Evolutionary conservation across 352 stramenopile genomes (phyloP).

Genomic region (Globisporangium acanthophoron): DNA sequence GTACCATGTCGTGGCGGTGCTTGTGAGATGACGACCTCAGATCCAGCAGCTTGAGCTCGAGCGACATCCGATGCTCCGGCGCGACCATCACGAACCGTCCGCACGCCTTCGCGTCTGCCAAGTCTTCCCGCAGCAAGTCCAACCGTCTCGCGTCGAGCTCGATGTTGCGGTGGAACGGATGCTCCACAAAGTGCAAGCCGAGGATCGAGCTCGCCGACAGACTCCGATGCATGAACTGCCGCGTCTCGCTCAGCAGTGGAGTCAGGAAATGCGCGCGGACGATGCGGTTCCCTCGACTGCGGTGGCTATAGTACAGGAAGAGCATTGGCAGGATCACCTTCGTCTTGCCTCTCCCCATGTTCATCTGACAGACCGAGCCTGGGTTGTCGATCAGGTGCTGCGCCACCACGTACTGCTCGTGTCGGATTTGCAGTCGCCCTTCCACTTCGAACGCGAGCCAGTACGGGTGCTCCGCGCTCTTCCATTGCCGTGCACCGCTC

Average conservation of each 20-base stretch:
- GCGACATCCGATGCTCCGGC: constrained; percentile 83
- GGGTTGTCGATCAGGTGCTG: constrained; percentile 65
- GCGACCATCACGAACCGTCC: constrained; percentile 67
- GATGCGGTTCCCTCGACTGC: constrained; percentile 12
- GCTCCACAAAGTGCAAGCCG: constrained; percentile 39
- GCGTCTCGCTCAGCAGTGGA: constrained; percentile 55
- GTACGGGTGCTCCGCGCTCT: constrained; percentile 44
- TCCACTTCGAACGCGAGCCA: constrained; percentile 89
- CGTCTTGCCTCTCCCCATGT: constrained; percentile 89
- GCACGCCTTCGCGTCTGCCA: constrained; percentile 30
- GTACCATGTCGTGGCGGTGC: constrained; percentile 7
- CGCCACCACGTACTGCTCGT: constrained; percentile 74
- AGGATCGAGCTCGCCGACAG: constrained; percentile 38
- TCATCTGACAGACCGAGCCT: constrained; percentile 74
- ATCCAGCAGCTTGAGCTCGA: constrained; percentile 80
- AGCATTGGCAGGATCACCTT: constrained; percentile 87
- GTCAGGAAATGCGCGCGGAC: constrained; percentile 61
- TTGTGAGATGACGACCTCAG: constrained; percentile 17
- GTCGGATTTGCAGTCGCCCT: constrained; percentile 68
- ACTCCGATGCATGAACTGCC: constrained; percentile 55
- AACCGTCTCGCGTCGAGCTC: constrained; percentile 23
- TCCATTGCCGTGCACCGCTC: constrained; percentile 37
- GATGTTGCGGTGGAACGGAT: constrained; percentile 67
- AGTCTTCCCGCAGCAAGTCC: constrained; percentile 22
- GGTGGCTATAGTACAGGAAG: constrained; percentile 57